Base-by-base conservation (phyloP, 257 asterid species). In the Rehmannia glutinosa region DNA sequence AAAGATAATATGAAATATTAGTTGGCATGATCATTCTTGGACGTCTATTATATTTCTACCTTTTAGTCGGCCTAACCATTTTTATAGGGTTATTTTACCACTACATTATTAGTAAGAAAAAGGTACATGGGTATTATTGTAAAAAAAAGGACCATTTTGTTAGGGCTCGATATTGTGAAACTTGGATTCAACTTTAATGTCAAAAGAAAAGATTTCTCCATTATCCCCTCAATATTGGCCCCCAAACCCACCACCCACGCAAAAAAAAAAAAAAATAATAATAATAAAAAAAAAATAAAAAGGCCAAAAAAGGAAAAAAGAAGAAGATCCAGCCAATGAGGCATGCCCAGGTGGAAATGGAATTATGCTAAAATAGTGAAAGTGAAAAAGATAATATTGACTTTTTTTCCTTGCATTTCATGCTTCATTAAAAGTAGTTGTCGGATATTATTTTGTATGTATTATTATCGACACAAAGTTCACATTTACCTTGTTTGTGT, bases 381-480 rank as follows among this genome's bases (percentile, higher is more conserved):
- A 58, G 65, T 61, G n/a, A n/a, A n/a, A n/a, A n/a, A n/a, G n/a
- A n/a, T n/a, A n/a, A n/a, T n/a, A n/a, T n/a, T n/a, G n/a, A n/a
- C n/a, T n/a, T n/a, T n/a, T n/a, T n/a, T n/a, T n/a, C n/a, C n/a
- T n/a, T n/a, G n/a, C n/a, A 55, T 28, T 28, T 59, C 19, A 60
- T 59, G 70, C 64, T 50, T n/a, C 69, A 6, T 41, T 66, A 49
- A 73, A 62, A 41, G 69, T 62, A 20, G 73, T 55, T 73, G 78
- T 38, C 58, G 78, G 70, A 19, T 58, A 73, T 66, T 30, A 72
- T 56, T 57, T 54, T 64, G 72, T 46, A 30, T 16, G 21, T 45
- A 45, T 64, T 42, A 73, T 47, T 23, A 33, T 57, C 63, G 62
- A 73, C 73, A 57, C 64, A 73, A 58, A 65, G 32, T 73, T 66